These are phyloP conservation scores for Phytopythium boreale DNA, from an alignment of 352 stramenopile species.

Conservation along the genomic window DNA sequence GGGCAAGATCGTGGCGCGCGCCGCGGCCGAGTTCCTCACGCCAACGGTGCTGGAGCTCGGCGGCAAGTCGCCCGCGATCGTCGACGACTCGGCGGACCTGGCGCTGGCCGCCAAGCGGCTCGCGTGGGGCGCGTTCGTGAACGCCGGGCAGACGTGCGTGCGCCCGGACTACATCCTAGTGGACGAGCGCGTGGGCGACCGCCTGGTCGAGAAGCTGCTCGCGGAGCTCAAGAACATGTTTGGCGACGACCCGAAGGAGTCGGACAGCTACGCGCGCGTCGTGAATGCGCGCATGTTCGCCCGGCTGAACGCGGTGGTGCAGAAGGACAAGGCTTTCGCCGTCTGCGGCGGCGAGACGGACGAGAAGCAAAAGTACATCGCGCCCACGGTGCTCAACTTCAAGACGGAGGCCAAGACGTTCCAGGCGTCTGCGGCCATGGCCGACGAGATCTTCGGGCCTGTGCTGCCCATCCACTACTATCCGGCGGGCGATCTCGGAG, in stretches of 20 bases:
- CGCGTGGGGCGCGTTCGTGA: constrained; percentile 83
- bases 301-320: constrained; percentile 31
- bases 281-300: constrained; percentile 71
- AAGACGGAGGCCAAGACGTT: constrained; percentile 53
- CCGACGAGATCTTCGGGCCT: constrained; percentile 96
- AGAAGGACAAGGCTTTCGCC: constrained; percentile 48
- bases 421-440: constrained; percentile 57
- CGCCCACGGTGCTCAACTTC: constrained; percentile 87
- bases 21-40: constrained; percentile 92
- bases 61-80: constrained; percentile 90
- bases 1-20: constrained; percentile 90
- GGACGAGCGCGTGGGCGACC: constrained; percentile 73
- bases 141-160: constrained; percentile 94
- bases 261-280: constrained; percentile 57
- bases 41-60: constrained; percentile 95
- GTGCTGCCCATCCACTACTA: constrained; percentile 92
- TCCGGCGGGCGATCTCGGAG: constrained; percentile 21
- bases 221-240: constrained; percentile 43
- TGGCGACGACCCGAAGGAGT: constrained; percentile 28
- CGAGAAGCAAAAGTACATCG: constrained; percentile 72
- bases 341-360: constrained; percentile 59
- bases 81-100: constrained; percentile 62
- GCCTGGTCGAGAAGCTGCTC: constrained; percentile 42
- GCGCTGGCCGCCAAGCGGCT: constrained; percentile 77
- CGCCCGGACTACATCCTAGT: constrained; percentile 92